A percentile compares a stretch with the other conserved stretches of the same genome.
These are phyloP conservation scores for Cyanidiococcus yangmingshanensis DNA, from an alignment of 23 red algal genomes.

Conservation along the genomic window DNA sequence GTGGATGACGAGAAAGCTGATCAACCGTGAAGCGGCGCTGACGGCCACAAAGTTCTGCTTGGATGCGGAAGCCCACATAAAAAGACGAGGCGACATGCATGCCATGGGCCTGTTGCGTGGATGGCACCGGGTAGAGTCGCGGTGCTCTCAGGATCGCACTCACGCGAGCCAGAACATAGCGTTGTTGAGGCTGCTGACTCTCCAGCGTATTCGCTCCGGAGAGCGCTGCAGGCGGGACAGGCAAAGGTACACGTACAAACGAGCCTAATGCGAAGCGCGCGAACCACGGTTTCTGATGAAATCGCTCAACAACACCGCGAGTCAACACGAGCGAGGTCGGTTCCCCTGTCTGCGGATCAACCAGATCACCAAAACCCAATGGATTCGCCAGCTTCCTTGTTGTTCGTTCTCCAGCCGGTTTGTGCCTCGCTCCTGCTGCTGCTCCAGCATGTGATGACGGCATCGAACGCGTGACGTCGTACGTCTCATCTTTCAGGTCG, in stretches of 20 bases:
- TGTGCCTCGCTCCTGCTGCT: too few species aligned
- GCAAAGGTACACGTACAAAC: slow-evolving; percentile 6
- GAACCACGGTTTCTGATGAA: slow-evolving; percentile 19
- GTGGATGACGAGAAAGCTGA: not conserved
- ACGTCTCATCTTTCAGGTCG: not conserved
- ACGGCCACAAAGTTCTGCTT: slow-evolving; percentile 5
- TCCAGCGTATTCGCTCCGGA: not conserved
- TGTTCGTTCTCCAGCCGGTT: too few species aligned
- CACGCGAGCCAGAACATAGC: slow-evolving; percentile 2
- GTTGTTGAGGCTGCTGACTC: not conserved
- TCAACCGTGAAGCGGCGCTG: slow-evolving; percentile 7
- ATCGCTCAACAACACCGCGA: not conserved
- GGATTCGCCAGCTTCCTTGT: not conserved
- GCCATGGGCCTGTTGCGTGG: not conserved
- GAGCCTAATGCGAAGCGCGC: not conserved
- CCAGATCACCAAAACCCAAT: not conserved
- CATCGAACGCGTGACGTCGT: too few species aligned
- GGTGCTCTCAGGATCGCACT: not conserved
- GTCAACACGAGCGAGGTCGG: slow-evolving; percentile 8
- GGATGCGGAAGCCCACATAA: not conserved
- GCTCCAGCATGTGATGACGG: too few species aligned
- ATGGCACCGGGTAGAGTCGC: slow-evolving; percentile 14
- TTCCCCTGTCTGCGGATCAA: not conserved
- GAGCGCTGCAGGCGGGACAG: not conserved
- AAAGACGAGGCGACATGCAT: not conserved